Base-by-base conservation (phyloP, 768 basidiomycete species). In the Lactifluus volemus region DNA sequence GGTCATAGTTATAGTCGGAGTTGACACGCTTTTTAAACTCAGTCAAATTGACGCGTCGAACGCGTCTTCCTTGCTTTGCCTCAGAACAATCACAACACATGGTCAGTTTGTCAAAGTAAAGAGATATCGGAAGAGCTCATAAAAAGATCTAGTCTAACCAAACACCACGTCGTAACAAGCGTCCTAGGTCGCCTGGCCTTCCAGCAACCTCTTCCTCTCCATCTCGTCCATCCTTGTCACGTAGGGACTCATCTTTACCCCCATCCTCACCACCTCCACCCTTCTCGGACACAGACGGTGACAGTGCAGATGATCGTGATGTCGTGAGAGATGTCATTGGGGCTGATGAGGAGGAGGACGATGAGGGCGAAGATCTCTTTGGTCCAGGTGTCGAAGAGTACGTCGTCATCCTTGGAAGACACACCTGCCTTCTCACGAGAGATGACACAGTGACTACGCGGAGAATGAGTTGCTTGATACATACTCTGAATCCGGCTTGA, bases 291-390 rank as follows among this genome's bases (percentile, higher is more conserved):
- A 88, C 91, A 29, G 89, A 94, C 2, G 61, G 61, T 58, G 92
- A 92, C 25, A 85, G 82, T 58, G 58, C 88, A 41, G 85, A 86
- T 44, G 88, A 89, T 61, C 81, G 82, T 10, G 85, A 88, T 65
- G 83, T 79, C 1, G 78, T 88, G 4, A 76, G 71, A 57, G 84
- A 88, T 67, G 74, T 83, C 14, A 84, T 84, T n/a, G 85, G 84
- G 54, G 86, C 81, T 3, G 82, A 79, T 7, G 90, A 87, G 10
- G 92, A 81, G 11, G 92, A 81, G 7, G 89, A 87, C 11, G 92
- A 81, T n/a, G 88, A 90, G 25, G 91, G 90, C 41, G 96, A 98
- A 72, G 96, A 98, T 75, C 82, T 99, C 47, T 98, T 95, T 72
- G 89, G 80, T 38, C 84, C 93, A n/a, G 78, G 76, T 53, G 73